These are phyloP conservation scores for Botrytis byssoidea DNA, from an alignment of 2,329 filamentous ascomycete species.

Conservation along the genomic window DNA sequence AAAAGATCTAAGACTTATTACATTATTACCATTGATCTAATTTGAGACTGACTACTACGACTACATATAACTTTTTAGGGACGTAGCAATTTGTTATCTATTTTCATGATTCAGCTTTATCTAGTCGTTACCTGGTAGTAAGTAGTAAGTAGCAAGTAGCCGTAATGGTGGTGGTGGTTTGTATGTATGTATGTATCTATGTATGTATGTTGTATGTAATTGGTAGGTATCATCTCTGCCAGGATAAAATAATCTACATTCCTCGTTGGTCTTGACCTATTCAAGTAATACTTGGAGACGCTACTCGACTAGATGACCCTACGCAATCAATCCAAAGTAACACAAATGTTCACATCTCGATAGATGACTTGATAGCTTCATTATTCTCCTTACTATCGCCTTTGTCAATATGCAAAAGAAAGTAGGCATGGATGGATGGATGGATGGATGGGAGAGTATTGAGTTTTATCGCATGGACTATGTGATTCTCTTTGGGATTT, in stretches of 20 bases:
- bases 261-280: background rate
- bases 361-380: background rate
- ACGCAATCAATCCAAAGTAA: background rate
- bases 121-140: background rate
- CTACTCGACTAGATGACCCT: background rate
- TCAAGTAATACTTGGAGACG: background rate
- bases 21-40: background rate
- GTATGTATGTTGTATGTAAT: background rate
- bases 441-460: background rate
- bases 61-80: background rate
- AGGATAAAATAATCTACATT: background rate
- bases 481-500: background rate
- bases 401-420: background rate
- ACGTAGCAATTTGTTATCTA: background rate
- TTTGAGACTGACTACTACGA: background rate
- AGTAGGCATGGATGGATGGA: background rate
- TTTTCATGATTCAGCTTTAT: conserved; percentile 2
- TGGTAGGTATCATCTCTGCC: background rate
- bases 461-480: background rate
- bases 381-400: background rate
- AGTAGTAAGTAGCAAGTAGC: too few species aligned
- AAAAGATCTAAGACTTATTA: background rate
- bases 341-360: background rate
- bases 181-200: background rate
- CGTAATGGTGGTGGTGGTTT: background rate